A percentile compares a stretch with the other conserved stretches of the same genome.
These are phyloP conservation scores for Globisporangium mamillatum DNA, from an alignment of 352 stramenopile species.

Conservation along the genomic window DNA sequence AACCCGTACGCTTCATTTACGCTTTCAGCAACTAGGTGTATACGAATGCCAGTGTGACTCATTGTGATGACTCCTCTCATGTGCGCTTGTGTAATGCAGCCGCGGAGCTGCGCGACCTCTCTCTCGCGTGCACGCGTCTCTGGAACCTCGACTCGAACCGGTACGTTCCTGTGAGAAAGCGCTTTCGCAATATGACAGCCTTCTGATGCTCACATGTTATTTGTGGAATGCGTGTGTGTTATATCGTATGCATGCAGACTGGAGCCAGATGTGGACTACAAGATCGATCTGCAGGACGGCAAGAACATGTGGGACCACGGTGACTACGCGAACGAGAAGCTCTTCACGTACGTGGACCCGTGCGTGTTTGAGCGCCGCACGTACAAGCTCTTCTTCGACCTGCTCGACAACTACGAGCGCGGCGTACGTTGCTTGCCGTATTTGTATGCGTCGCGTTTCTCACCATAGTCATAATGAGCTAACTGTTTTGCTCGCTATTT, in stretches of 20 bases:
- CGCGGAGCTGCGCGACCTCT: slow-evolving; percentile 59
- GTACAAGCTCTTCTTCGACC: slow-evolving; percentile 85
- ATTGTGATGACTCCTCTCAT: background rate
- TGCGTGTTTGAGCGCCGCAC: slow-evolving; percentile 88
- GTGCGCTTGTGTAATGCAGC: slow-evolving; percentile 15
- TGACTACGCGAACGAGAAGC: slow-evolving; percentile 83
- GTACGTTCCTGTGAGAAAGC: slow-evolving; percentile 12
- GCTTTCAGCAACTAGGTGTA: background rate
- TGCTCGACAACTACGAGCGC: slow-evolving; percentile 91
- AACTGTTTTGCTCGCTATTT: background rate
- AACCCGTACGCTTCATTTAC: slow-evolving; percentile 30
- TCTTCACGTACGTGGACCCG: slow-evolving; percentile 90
- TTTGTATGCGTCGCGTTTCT: background rate
- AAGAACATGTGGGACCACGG: slow-evolving; percentile 89
- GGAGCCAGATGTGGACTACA: slow-evolving; percentile 87
- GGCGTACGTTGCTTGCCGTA: slow-evolving; percentile 34
- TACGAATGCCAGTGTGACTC: background rate
- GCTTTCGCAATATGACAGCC: background rate
- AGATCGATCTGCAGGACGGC: slow-evolving; percentile 91
- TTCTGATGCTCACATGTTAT: background rate
- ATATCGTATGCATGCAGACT: slow-evolving; percentile 39
- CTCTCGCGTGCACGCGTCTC: slow-evolving; percentile 81
- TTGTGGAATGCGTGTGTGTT: background rate
- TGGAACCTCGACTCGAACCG: slow-evolving; percentile 93
- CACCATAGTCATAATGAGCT: background rate